Percentiles rank a stretch among this genome's conserved stretches.
Conservation (phyloP, 352 stramenopile species). For the Aphanomyces euteiches region DNA sequence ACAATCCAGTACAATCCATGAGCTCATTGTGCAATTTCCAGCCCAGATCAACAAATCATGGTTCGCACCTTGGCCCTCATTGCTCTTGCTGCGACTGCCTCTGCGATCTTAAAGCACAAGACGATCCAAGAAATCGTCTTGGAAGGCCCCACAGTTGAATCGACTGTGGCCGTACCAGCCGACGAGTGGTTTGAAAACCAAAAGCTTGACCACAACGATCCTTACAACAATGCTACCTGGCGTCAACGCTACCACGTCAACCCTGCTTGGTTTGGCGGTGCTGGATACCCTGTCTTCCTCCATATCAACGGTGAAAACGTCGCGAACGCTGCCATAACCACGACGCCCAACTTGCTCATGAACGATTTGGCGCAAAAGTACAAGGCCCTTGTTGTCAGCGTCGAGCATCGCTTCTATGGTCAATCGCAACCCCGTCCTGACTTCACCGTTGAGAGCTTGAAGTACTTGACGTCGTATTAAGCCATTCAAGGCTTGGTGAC, state of each 20-base stretch:
- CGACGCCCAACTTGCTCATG: conserved; percentile 57
- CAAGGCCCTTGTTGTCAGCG: conserved; percentile 51
- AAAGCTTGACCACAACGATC: conserved; percentile 14
- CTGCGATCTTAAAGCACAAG: too few relatives aligned
- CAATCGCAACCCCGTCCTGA: conserved; percentile 69
- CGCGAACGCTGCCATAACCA: conserved; percentile 40
- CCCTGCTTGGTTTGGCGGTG: conserved; percentile 49
- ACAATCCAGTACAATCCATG: too few relatives aligned
- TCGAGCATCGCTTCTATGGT: conserved; percentile 87
- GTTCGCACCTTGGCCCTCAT: too few relatives aligned
- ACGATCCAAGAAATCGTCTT: too few relatives aligned
- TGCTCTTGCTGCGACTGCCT: too few relatives aligned
- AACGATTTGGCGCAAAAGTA: conserved; percentile 60
- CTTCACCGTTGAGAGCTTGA: conserved; percentile 65
- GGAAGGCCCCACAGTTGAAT: too few relatives aligned
- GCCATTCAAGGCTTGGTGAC: conserved; percentile 74
- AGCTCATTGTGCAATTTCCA: too few relatives aligned
- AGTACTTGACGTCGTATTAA: conserved; percentile 75
- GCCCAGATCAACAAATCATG: too few relatives aligned
- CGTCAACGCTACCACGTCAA: conserved; percentile 70
- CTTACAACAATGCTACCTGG: conserved; percentile 2
- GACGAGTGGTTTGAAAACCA: conserved; percentile 20
- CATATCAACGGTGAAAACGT: conserved; percentile 73
- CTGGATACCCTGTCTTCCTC: conserved; percentile 67
- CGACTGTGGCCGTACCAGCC: too few relatives aligned